These are phyloP conservation scores for Ananas comosus DNA, from an alignment of 176 grass and related monocot species.

Conservation along the genomic window DNA sequence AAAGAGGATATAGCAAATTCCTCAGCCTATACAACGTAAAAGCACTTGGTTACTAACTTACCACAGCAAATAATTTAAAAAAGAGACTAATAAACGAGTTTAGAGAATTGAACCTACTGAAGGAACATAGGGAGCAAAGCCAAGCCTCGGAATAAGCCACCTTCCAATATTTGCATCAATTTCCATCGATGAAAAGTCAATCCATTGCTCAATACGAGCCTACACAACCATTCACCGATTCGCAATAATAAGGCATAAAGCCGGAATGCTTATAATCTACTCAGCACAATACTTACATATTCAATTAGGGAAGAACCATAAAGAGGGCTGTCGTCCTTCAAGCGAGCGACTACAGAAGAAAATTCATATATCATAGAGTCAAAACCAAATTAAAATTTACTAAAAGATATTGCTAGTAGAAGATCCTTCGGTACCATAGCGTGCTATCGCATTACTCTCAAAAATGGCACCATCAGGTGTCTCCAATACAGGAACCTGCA, in stretches of 20 bases:
- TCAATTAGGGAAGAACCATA: conserved; percentile 72
- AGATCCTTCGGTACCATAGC: conserved; percentile 41
- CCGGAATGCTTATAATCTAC: background rate
- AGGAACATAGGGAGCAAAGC: conserved; percentile 28
- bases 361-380: conserved; percentile 6
- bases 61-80: background rate
- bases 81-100: background rate
- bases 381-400: background rate
- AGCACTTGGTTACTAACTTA: background rate
- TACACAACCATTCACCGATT: conserved; percentile 19
- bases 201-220: conserved; percentile 79
- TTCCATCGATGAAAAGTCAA: conserved; percentile 54
- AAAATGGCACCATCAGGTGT: conserved; percentile 66
- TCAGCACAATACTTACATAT: conserved; percentile 48
- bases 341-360: conserved; percentile 42
- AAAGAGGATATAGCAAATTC: conserved; percentile 37
- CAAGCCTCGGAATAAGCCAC: conserved; percentile 52
- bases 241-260: background rate
- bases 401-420: background rate
- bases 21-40: conserved; percentile 32
- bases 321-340: conserved; percentile 57
- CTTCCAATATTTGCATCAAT: conserved; percentile 46
- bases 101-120: conserved; percentile 24
- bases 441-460: conserved; percentile 78
- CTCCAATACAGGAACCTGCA: conserved; percentile 67